Evolutionary conservation across 1,284 basidiomycete species (phyloP), one percentile per base, ranked within the genome.

Genomic region (Fomitopsis pinicola): DNA sequence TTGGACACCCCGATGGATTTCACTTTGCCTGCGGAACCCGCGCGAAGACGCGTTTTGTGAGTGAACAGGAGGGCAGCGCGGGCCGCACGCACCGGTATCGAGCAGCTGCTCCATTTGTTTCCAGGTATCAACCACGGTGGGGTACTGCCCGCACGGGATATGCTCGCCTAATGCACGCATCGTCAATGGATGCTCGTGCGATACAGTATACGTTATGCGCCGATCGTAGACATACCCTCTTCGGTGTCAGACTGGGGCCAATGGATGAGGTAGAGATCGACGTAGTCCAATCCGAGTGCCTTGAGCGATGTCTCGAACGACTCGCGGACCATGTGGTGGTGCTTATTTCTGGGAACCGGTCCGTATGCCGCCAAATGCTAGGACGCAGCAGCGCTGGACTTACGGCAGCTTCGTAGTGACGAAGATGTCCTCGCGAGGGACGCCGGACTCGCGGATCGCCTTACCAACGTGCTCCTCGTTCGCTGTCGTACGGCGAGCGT

Each of bases 241-340:
- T 63, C 57, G 5, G 66, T 66, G 54, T 67, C 42, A 82, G 87
- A 83, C 57, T 85, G 83, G 28, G 72, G 74, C 85, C 86, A 88
- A 73, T 90, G 88, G 72, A 91, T 80, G 22, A 92, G 78, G 72
- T 87, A 91, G 26, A 91, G 73, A 69, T 92, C 88, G 58, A 92
- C 78, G 72, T 91, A 91, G 28, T 80, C 84, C 44, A 83, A 64
- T 38, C 79, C 80, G 14, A 92, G 80, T 65, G 81, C 78, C 59
- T 79, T 72, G 28, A 92, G 79, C 22, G 91, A 92, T 61, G 82
- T 77, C 64, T 88, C 82, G 59, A 96, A 79, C 17, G 91, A 89
- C 53, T 82, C 83, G 55, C 80, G 75, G 36, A 85, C 82, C 66
- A 80, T 79, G 68, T 91, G 89, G 71, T 89, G 86, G 38, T 82